These are phyloP conservation scores for Fusarium mundagurra DNA, from an alignment of 2,329 filamentous ascomycete species.

Conservation along the genomic window DNA sequence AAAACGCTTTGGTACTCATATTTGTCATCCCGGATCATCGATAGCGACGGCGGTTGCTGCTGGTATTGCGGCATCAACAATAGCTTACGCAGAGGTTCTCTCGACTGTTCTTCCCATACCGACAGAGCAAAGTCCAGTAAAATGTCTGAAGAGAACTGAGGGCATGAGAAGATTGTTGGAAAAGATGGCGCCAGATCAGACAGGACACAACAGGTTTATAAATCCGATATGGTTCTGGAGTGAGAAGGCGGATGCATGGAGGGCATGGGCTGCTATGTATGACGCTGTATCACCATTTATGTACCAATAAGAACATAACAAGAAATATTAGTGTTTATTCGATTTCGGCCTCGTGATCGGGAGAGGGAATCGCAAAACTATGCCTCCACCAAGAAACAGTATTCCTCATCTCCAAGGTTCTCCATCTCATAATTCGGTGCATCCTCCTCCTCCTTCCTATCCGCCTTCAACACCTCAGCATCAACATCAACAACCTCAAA, in stretches of 20 bases:
- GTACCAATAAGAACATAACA: background rate
- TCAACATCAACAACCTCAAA: background rate
- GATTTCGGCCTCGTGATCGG: rapidly evolving
- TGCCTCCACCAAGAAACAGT: background rate
- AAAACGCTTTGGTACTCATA: rapidly evolving
- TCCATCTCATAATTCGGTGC: background rate
- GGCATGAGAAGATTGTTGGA: background rate
- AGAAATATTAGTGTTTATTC: rapidly evolving
- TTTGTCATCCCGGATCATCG: background rate
- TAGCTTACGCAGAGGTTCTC: background rate
- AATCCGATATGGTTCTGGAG: background rate
- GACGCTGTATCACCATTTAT: background rate
- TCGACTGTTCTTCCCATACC: background rate
- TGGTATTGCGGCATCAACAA: background rate
- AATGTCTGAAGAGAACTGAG: background rate
- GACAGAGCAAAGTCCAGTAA: rapidly evolving
- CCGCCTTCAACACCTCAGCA: background rate
- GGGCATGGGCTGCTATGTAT: background rate
- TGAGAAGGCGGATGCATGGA: background rate
- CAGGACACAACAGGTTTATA: background rate
- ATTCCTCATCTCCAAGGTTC: background rate
- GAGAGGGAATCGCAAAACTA: background rate
- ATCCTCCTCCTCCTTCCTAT: background rate
- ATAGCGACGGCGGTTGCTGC: background rate
- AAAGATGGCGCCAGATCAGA: background rate